Evolutionary conservation across 1,139 yeast genomes (phyloP), one percentile per base, ranked within the genome.

Genomic region (Sugiyamaella japonica): DNA sequence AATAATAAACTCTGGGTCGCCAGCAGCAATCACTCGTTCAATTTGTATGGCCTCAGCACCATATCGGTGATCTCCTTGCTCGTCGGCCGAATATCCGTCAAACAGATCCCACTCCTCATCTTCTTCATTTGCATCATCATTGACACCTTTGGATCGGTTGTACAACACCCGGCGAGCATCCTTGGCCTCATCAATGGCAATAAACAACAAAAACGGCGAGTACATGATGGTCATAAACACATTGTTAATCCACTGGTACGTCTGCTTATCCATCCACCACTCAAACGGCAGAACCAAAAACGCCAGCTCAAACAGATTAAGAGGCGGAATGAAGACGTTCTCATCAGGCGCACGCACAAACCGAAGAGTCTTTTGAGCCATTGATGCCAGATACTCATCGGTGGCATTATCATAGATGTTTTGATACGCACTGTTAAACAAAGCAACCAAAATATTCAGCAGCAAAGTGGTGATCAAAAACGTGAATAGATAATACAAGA

Each of bases 301-400:
- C 2, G 77, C 49, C 2, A 84, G 50, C 68, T 89, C 97, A 57
- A 89, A 72, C 61, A 89, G 69, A 67, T 89, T 89, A 59, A 89
- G 77, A 7, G 97, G 97, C 5, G 97, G 95, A 31, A 89, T 91
- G 67, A 83, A 89, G 45, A 89, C 87, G 64, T 86, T 84, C 56
- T 83, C 85, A 71, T 89, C 97, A 0, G 96, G 97, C 0, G 96
- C 96, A 61, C 97, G 79, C 53, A 89, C 83, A 66, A 86, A 89
- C 58, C 91, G 77, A 62, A 89, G 78, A 0, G 95, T 89, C 73
- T 89, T 88, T 61, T 86, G 87, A 3, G 96, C 89, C 61, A 87
- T 87, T 54, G 89, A 78, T 0, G 95, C 95, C 75, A 89, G 80
- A 69, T 86, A 89, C 68, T 89, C 96, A 65, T 86, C 88, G 29